A percentile compares a stretch with the other conserved stretches of the same genome.
Conservation (phyloP, 208 protist genomes). For the Trypanosoma lewisi region DNA sequence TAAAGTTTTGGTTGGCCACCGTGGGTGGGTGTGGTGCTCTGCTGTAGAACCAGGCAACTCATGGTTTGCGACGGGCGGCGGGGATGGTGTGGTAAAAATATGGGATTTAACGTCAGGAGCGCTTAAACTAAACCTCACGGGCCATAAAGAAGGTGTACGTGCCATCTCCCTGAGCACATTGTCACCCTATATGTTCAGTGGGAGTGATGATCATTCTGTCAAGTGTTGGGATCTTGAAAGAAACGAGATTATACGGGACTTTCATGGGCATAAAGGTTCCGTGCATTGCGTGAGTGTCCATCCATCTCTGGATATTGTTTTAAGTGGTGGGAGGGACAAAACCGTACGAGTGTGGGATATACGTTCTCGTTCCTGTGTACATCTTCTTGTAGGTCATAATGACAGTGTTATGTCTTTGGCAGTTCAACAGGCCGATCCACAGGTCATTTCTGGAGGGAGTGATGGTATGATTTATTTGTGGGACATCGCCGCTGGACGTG, state of each 20-base stretch:
- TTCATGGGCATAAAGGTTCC: conserved; percentile 97
- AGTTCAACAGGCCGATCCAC: conserved; percentile 89
- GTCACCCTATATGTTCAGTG: conserved; percentile 99
- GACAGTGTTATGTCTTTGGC: conserved; percentile 90
- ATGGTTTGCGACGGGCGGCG: conserved; percentile 98
- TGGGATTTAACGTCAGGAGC: conserved; percentile 96
- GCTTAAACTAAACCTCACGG: conserved; percentile 98
- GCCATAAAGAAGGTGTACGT: conserved; percentile 95
- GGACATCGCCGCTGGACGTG: conserved; percentile 84
- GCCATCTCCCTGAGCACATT: conserved; percentile 83
- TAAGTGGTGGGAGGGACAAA: conserved; percentile 97
- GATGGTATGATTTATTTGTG: conserved; percentile 94
- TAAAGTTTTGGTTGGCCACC: conserved; percentile 87
- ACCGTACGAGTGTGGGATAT: conserved; percentile 94
- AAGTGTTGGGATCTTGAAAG: conserved; percentile 99
- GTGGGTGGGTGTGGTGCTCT: conserved; percentile 96
- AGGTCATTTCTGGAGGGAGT: conserved; percentile 92
- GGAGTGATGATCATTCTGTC: conserved; percentile 98
- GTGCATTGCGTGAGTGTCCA: conserved; percentile 94
- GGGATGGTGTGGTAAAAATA: conserved; percentile 98
- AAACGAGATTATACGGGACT: conserved; percentile 93
- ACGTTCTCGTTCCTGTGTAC: conserved; percentile 68
- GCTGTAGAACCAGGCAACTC: conserved; percentile 98
- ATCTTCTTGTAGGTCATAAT: conserved; percentile 93
- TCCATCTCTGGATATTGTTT: conserved; percentile 96